These are phyloP conservation scores for Phytophthora meadii DNA, from an alignment of 352 stramenopile genomes.

Conservation along the genomic window DNA sequence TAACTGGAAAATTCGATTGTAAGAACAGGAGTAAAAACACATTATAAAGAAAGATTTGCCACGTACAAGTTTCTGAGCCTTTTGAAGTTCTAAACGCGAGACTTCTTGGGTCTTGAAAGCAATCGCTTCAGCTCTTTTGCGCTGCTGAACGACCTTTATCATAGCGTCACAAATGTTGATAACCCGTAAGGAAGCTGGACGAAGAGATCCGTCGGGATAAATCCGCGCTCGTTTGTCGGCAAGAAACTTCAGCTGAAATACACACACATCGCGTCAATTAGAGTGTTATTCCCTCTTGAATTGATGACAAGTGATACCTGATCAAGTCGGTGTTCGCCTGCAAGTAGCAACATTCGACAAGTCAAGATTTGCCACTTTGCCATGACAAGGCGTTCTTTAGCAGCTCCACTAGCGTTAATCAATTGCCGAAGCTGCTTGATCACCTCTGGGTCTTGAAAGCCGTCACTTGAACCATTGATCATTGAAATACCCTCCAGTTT, in stretches of 20 bases:
- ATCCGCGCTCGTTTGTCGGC: conserved; percentile 16
- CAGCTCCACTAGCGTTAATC: conserved; percentile 41
- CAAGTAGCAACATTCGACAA: conserved; percentile 33
- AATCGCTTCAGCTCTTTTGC: conserved; percentile 38
- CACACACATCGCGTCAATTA: not conserved
- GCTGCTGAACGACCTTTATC: conserved; percentile 52
- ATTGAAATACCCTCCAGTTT: conserved; percentile 1
- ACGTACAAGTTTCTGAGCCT: conserved; percentile 51
- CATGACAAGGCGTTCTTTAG: conserved; percentile 33
- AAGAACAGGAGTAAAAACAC: not conserved
- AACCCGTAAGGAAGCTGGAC: conserved; percentile 5
- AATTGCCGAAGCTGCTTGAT: conserved; percentile 57
- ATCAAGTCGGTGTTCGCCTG: conserved; percentile 45
- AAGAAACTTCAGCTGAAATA: conserved; percentile 15
- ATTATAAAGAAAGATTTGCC: not conserved
- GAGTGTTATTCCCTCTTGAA: not conserved
- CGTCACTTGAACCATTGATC: conserved; percentile 12
- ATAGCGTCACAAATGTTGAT: conserved; percentile 42
- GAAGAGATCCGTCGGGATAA: conserved; percentile 10
- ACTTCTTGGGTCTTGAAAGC: conserved; percentile 34
- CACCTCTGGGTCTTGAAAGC: conserved; percentile 51
- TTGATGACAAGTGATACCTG: conserved; percentile 33
- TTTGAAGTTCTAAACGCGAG: conserved; percentile 38
- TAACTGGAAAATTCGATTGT: conserved; percentile 38
- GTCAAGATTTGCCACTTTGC: conserved; percentile 60